Base-by-base conservation (phyloP, 2,329 filamentous ascomycete genomes). In the Penicillium nordicum region DNA sequence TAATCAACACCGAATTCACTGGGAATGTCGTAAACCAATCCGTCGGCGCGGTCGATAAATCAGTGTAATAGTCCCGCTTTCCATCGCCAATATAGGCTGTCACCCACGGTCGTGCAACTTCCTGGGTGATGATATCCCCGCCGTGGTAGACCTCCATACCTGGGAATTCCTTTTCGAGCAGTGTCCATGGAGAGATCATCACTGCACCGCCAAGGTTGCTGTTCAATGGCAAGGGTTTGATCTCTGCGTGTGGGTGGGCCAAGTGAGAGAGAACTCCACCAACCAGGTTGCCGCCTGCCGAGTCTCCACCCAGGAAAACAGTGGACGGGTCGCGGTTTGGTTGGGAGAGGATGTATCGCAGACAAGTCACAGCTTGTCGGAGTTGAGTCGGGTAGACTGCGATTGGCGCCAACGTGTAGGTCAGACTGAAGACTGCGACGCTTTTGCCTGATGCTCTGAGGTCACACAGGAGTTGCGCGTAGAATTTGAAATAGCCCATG, bases 111-210 rank as follows among this genome's bases (percentile, higher is more conserved):
- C 62, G 63, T 1, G 78, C 75, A 0, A 76, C 68, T 0, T 65
- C 63, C 0, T 68, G 64, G 12, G 76, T 73, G 42, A 86, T 75
- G 50, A 80, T 70, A 63, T 86, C 84, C 41, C 79, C 81, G 25
- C 77, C 72, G 3, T 73, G 72, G 55, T 85, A 84, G 9, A 70
- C 67, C 7, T 66, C 63, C 44, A 76, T 78, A 2, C 75, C 76
- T 0, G 72, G 67, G 27, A 77, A 76, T 18, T 76, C 69, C 0
- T 72, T 74, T n/a, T 75, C 72, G 58, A 87, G 80, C 1, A 77
- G 77, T 1, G 78, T 74, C 84, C 85, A 88, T 0, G 85, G 84
- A 0, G 79, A 80, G 53, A 87, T 79, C 7, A 86, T 73, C 8
- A 85, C 64, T 0, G 79, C 76, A 4, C 77, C 82, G 2, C 76